phyloP scores from a whole-genome alignment of 768 basidiomycete species.

The Hortiboletus campestris region DNA sequence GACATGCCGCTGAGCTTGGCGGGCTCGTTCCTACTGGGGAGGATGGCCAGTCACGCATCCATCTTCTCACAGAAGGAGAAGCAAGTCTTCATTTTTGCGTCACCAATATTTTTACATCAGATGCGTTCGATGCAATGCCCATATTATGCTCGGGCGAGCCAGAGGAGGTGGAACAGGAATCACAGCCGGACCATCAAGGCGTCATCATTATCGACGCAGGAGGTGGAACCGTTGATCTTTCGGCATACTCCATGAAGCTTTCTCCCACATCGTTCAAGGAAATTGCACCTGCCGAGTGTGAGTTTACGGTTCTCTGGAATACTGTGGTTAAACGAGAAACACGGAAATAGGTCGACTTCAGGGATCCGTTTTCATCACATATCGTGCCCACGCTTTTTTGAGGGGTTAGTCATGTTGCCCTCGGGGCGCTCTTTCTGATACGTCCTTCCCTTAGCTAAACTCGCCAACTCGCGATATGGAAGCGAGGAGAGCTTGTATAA shows the following conservation, averaged over 20 bases:
- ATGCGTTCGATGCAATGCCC: conserved; percentile 15
- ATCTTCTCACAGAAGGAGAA: conserved; percentile 62
- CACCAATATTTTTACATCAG: conserved; percentile 39
- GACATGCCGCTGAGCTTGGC: conserved; percentile 47
- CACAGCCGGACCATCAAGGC: conserved; percentile 24
- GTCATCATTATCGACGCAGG: conserved; percentile 51
- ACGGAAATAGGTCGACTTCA: conserved; percentile 34
- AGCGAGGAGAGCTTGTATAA: conserved; percentile 28
- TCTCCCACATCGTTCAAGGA: conserved; percentile 39
- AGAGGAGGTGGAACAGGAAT: conserved; percentile 10
- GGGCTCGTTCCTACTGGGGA: conserved; percentile 45
- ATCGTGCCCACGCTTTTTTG: conserved; percentile 32
- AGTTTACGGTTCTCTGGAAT: neutral
- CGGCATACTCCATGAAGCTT: conserved; percentile 39
- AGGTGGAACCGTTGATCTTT: conserved; percentile 41
- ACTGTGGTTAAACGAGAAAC: neutral
- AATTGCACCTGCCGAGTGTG: conserved; percentile 34
- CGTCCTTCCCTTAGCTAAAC: conserved; percentile 17
- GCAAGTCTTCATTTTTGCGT: conserved; percentile 54
- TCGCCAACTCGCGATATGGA: conserved; percentile 30
- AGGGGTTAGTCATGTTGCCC: conserved; percentile 21
- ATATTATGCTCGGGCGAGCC: conserved; percentile 17
- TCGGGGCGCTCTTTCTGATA: neutral
- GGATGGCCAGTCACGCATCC: conserved; percentile 39
- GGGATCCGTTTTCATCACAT: conserved; percentile 38